These are phyloP conservation scores for Metarhizium robertsii DNA, from an alignment of 2,329 filamentous ascomycete species.

Conservation along the genomic window DNA sequence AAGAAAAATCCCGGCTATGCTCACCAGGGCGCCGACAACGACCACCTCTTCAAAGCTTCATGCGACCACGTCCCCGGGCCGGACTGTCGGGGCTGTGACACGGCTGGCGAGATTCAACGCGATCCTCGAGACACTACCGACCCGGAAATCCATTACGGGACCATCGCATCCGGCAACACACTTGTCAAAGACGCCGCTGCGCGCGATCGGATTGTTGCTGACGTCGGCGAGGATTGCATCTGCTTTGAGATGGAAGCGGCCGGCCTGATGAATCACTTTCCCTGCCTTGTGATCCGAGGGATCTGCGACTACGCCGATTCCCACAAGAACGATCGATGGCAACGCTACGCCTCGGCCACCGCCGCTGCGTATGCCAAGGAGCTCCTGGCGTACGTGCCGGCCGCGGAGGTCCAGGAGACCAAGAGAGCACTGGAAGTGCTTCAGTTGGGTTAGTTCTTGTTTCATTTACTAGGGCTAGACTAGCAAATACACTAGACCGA, in stretches of 20 bases:
- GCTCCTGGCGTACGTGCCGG: not conserved
- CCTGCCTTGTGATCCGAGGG: slow-evolving; percentile 1
- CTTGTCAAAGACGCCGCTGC: slow-evolving; percentile 2
- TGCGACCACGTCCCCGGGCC: slow-evolving; percentile 1
- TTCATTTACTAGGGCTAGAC: slow-evolving; percentile 1
- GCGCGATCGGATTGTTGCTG: slow-evolving; percentile 2
- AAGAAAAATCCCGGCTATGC: slow-evolving; percentile 2
- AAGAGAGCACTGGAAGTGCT: slow-evolving; percentile 2
- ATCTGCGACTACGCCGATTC: slow-evolving; percentile 22
- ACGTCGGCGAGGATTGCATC: not conserved
- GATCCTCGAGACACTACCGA: not conserved
- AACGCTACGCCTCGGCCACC: slow-evolving; percentile 13
- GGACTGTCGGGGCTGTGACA: not conserved
- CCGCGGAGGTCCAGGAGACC: slow-evolving; percentile 1
- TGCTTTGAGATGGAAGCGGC: slow-evolving; percentile 1
- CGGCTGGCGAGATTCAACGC: not conserved
- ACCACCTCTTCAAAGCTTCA: slow-evolving; percentile 4
- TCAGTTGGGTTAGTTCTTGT: not conserved
- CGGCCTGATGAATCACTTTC: not conserved
- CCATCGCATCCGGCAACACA: slow-evolving; percentile 3
- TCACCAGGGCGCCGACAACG: slow-evolving; percentile 2
- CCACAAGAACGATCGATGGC: slow-evolving; percentile 17
- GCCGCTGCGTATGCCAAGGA: slow-evolving; percentile 14
- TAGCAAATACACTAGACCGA: not conserved
- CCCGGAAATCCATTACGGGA: slow-evolving; percentile 8